These are phyloP conservation scores for Exophiala sideris DNA, from an alignment of 2,329 filamentous ascomycete species.

Conservation along the genomic window DNA sequence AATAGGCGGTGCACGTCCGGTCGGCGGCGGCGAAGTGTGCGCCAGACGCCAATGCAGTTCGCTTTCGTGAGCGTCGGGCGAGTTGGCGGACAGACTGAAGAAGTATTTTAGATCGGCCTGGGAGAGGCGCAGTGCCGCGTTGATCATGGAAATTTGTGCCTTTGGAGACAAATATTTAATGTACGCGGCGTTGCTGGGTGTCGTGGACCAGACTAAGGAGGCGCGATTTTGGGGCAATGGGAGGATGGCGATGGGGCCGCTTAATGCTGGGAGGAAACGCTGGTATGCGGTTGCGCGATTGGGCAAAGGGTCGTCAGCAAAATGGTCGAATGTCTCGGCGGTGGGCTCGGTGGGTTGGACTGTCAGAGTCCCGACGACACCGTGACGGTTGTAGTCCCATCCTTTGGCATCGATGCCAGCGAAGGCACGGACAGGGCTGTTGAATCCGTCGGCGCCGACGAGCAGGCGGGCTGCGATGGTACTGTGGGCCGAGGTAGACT, in stretches of 20 bases:
- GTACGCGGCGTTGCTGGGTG: constrained; percentile 70
- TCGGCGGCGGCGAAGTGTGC: constrained; percentile 56
- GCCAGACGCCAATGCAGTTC: constrained; percentile 80
- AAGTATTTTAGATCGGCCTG: constrained; percentile 79
- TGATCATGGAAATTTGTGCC: constrained; percentile 84
- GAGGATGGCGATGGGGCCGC: constrained; percentile 83
- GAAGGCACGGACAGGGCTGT: constrained; percentile 87
- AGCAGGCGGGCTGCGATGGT: constrained; percentile 76
- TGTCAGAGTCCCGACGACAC: constrained; percentile 83
- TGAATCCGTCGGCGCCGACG: constrained; percentile 90
- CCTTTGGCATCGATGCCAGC: constrained; percentile 80
- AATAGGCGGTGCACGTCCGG: constrained; percentile 57
- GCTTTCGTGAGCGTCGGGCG: constrained; percentile 15
- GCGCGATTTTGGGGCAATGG: constrained; percentile 80
- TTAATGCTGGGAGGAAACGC: constrained; percentile 77
- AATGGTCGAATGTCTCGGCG: constrained; percentile 41
- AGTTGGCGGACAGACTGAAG: constrained; percentile 58
- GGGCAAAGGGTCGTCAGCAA: constrained; percentile 25
- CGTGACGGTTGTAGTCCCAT: constrained; percentile 91
- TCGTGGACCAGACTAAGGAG: constrained; percentile 93
- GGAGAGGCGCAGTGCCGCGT: constrained; percentile 83
- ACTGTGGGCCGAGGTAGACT: constrained; percentile 36
- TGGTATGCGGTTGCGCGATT: constrained; percentile 71
- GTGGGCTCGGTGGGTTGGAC: constrained; percentile 51
- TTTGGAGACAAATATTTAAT: constrained; percentile 70